Conservation (phyloP, 2,329 filamentous ascomycete genomes). For the Penicillium sp. region DNA sequence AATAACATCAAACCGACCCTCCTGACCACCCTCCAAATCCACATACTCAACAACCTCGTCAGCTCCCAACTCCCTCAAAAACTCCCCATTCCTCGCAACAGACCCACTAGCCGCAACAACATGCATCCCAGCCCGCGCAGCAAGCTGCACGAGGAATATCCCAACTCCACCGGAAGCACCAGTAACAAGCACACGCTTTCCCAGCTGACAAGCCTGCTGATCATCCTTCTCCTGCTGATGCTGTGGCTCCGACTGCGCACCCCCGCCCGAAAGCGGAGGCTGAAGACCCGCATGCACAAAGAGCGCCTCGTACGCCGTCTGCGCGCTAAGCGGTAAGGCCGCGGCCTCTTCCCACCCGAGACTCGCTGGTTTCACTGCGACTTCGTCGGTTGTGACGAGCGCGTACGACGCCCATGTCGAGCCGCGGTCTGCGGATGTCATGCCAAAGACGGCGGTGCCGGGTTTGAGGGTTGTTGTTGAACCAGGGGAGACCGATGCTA, state of each 20-base stretch:
- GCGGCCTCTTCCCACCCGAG: slow-evolving; percentile 26
- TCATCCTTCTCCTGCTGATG: not conserved
- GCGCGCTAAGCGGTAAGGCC: slow-evolving; percentile 28
- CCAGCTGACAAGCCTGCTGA: not conserved
- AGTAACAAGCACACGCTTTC: slow-evolving; percentile 32
- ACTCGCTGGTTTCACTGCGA: slow-evolving; percentile 22
- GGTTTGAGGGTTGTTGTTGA: slow-evolving; percentile 13
- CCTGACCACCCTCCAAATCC: not conserved
- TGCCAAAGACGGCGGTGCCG: slow-evolving; percentile 33
- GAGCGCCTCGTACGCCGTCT: slow-evolving; percentile 35
- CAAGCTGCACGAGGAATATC: slow-evolving; percentile 40
- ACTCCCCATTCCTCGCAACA: slow-evolving; percentile 31
- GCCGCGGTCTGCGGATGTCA: slow-evolving; percentile 21
- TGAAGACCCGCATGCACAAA: slow-evolving; percentile 26
- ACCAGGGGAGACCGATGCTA: slow-evolving; percentile 5
- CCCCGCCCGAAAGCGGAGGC: not conserved
- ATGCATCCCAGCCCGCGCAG: slow-evolving; percentile 28
- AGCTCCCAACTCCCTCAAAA: slow-evolving; percentile 38
- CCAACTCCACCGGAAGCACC: slow-evolving; percentile 42
- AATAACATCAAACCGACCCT: slow-evolving; percentile 22
- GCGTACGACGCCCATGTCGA: slow-evolving; percentile 31
- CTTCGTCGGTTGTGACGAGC: slow-evolving; percentile 21
- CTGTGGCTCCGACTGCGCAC: not conserved
- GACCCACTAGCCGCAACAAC: slow-evolving; percentile 41
- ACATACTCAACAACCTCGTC: slow-evolving; percentile 41